A percentile compares a stretch with the other conserved stretches of the same genome.
Evolutionary conservation across 129 eudicot genomes (phyloP).

Genomic region (Cynara cardunculus): DNA sequence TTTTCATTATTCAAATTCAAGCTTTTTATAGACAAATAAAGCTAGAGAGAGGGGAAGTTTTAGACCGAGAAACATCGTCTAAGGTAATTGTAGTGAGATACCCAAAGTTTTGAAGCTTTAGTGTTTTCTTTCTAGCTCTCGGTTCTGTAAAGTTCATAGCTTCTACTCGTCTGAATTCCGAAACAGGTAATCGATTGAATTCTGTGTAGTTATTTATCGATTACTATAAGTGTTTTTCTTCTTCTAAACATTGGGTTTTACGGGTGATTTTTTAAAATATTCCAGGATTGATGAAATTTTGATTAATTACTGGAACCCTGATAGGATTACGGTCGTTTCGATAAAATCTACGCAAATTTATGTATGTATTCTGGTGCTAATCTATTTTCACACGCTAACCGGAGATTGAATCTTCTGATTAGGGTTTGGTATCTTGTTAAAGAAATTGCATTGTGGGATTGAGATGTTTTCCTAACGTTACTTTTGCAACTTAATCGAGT

Average conservation of each 20-base stretch:
- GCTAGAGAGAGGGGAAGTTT: neutral
- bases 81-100: neutral
- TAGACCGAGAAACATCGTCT: constrained; percentile 2
- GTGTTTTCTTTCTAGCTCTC: neutral
- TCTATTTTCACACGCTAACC: neutral
- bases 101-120: constrained; percentile 1
- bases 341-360: neutral
- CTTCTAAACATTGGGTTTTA: neutral
- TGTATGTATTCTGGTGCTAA: neutral
- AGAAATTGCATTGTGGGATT: neutral
- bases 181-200: constrained; percentile 13
- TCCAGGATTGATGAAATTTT: neutral
- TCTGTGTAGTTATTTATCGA: neutral
- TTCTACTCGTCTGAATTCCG: neutral
- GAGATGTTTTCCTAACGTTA: neutral
- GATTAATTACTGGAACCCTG: neutral
- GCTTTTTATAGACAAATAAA: neutral
- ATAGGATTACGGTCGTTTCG: neutral
- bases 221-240: neutral
- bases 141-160: neutral
- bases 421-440: constrained; percentile 8
- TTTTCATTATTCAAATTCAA: neutral
- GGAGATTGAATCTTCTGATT: neutral
- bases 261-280: neutral
- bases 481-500: neutral